Evolutionary conservation across 176 grass and related monocot genomes (phyloP).

Genomic region (Lolium rigidum): DNA sequence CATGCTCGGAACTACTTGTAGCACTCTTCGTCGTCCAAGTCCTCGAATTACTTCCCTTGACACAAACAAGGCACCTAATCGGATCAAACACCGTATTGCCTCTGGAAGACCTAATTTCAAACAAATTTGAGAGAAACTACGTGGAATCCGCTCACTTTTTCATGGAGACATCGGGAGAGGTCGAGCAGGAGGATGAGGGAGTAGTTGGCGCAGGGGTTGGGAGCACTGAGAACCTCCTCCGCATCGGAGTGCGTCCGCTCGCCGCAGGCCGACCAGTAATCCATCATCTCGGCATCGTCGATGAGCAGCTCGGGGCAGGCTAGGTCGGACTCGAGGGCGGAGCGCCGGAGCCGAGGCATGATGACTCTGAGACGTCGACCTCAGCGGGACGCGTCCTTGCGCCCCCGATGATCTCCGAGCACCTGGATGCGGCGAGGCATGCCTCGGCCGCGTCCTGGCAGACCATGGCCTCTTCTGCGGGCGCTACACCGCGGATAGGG

Average conservation of each 20-base stretch:
- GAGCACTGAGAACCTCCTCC: conserved; percentile 39
- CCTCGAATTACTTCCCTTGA: too few relatives aligned
- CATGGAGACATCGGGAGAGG: conserved; percentile 21
- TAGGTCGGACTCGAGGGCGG: conserved; percentile 55
- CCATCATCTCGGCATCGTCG: conserved; percentile 39
- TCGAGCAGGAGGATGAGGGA: conserved; percentile 34
- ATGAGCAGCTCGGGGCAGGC: conserved; percentile 52
- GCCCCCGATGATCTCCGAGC: conserved; percentile 57
- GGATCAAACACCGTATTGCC: conserved; percentile 22
- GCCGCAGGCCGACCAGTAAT: conserved; percentile 51
- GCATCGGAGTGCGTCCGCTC: conserved; percentile 34
- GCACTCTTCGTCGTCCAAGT: too few relatives aligned
- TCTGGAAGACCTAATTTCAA: conserved; percentile 3
- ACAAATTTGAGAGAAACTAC: not conserved
- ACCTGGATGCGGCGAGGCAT: conserved; percentile 47
- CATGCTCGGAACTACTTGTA: too few relatives aligned
- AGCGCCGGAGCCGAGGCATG: conserved; percentile 39
- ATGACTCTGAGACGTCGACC: conserved; percentile 48
- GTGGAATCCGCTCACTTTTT: not conserved
- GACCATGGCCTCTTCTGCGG: conserved; percentile 47
- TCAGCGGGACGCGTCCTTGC: not conserved
- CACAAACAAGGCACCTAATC: not conserved
- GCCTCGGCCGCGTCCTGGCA: conserved; percentile 2
- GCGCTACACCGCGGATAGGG: not conserved
- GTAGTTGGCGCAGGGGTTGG: conserved; percentile 27